Percentiles rank a stretch among this genome's conserved stretches.
These are phyloP conservation scores for Zopfia rhizophila DNA, from an alignment of 2,329 filamentous ascomycete genomes.

Conservation along the genomic window DNA sequence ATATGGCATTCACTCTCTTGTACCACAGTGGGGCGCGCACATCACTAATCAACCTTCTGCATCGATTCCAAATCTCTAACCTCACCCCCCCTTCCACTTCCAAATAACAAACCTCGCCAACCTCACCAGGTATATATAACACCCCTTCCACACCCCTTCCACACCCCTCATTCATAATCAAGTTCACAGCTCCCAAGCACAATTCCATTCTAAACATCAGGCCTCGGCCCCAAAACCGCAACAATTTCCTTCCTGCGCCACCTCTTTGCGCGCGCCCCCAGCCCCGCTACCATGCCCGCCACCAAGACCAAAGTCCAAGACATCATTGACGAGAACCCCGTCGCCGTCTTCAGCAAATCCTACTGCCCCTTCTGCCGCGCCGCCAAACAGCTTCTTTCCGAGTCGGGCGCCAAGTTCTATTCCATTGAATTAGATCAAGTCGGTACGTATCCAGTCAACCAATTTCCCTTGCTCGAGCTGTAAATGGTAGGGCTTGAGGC, in stretches of 20 bases:
- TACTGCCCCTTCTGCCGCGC: conserved; percentile 93
- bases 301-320: conserved; percentile 84
- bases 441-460: conserved; percentile 67
- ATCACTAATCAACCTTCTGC: conserved; percentile 32
- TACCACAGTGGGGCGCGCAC: conserved; percentile 42
- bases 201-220: background rate
- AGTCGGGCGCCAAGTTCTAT: conserved; percentile 76
- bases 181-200: conserved; percentile 6
- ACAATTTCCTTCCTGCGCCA: conserved; percentile 75
- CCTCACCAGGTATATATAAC: background rate
- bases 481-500: background rate
- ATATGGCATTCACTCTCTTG: conserved; percentile 11
- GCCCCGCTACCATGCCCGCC: conserved; percentile 78
- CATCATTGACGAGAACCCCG: conserved; percentile 89
- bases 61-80: too few relatives aligned
- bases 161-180: background rate
- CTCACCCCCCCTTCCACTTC: conserved; percentile 23
- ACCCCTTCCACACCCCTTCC: background rate
- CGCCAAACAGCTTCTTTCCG: conserved; percentile 78
- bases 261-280: conserved; percentile 72
- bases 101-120: conserved; percentile 24
- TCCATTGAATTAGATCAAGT: conserved; percentile 86
- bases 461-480: too few relatives aligned
- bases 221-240: conserved; percentile 38
- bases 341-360: conserved; percentile 96